phyloP scores from a whole-genome alignment of 169 alveolate species.

The Cryptosporidium meleagridis region DNA sequence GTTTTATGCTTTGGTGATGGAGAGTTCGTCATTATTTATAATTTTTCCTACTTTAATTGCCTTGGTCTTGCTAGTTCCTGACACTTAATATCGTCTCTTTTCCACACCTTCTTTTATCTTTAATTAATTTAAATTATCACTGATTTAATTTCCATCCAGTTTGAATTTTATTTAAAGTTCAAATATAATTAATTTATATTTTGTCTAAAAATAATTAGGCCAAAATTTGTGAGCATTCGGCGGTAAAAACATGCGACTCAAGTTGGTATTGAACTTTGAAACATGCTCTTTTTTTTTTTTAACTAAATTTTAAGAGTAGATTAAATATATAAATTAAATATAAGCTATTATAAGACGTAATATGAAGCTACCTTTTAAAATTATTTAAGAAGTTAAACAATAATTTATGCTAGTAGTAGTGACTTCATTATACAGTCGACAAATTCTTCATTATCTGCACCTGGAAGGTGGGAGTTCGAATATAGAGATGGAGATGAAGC shows the following conservation, averaged over 20 bases:
- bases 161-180: not conserved
- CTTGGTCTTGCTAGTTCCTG: not conserved
- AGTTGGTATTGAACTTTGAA: not conserved
- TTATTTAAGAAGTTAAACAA: not conserved
- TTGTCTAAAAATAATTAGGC: not conserved
- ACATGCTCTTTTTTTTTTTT: not conserved
- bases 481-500: constrained; percentile 35
- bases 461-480: constrained; percentile 27
- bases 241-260: constrained; percentile 21
- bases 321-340: not conserved
- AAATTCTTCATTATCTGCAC: constrained; percentile 58
- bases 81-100: not conserved
- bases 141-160: not conserved
- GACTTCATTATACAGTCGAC: constrained; percentile 58
- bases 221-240: constrained; percentile 27
- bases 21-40: constrained; percentile 9
- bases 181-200: not conserved
- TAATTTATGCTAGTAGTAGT: constrained; percentile 10
- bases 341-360: not conserved
- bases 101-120: not conserved
- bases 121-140: not conserved
- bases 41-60: not conserved
- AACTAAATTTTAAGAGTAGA: not conserved
- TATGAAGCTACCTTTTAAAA: not conserved
- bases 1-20: constrained; percentile 11